phyloP scores from a whole-genome alignment of 2,329 filamentous ascomycete genomes.

The Dactylella cylindrospora region DNA sequence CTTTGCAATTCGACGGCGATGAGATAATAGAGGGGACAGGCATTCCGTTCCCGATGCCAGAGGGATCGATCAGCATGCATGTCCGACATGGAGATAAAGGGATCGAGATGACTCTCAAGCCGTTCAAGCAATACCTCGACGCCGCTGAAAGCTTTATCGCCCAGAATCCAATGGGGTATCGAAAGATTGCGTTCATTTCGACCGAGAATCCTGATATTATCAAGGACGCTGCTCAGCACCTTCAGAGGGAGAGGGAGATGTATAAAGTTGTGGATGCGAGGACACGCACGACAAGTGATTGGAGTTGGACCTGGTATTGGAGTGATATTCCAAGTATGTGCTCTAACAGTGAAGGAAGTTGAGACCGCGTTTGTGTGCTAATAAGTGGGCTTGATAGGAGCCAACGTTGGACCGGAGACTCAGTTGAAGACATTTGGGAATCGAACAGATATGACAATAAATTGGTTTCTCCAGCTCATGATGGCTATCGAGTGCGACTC shows the following conservation, averaged over 20 bases:
- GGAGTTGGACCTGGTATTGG: slow-evolving; percentile 47
- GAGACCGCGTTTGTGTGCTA: neutral
- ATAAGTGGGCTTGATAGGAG: slow-evolving; percentile 22
- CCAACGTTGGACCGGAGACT: slow-evolving; percentile 45
- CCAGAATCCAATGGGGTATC: slow-evolving; percentile 43
- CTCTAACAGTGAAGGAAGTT: too few relatives aligned
- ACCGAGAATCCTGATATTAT: slow-evolving; percentile 46
- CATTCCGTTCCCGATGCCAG: slow-evolving; percentile 46
- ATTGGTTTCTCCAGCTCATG: slow-evolving; percentile 48
- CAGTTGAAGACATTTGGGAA: slow-evolving; percentile 47
- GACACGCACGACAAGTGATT: slow-evolving; percentile 28
- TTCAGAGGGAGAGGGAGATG: slow-evolving; percentile 24
- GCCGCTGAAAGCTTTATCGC: slow-evolving; percentile 44
- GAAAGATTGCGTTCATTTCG: slow-evolving; percentile 46
- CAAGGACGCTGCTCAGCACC: slow-evolving; percentile 28
- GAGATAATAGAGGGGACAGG: slow-evolving; percentile 15
- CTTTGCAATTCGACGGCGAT: slow-evolving; percentile 22
- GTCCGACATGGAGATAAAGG: slow-evolving; percentile 46
- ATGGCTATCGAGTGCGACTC: slow-evolving; percentile 48
- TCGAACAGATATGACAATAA: slow-evolving; percentile 48
- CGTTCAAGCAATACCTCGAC: slow-evolving; percentile 42
- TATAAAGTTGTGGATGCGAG: slow-evolving; percentile 33
- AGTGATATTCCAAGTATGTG: slow-evolving; percentile 46
- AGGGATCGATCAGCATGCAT: slow-evolving; percentile 47
- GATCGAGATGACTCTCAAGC: slow-evolving; percentile 46